Conservation (phyloP, 2,329 filamentous ascomycete species). For the Alternaria sp. region DNA sequence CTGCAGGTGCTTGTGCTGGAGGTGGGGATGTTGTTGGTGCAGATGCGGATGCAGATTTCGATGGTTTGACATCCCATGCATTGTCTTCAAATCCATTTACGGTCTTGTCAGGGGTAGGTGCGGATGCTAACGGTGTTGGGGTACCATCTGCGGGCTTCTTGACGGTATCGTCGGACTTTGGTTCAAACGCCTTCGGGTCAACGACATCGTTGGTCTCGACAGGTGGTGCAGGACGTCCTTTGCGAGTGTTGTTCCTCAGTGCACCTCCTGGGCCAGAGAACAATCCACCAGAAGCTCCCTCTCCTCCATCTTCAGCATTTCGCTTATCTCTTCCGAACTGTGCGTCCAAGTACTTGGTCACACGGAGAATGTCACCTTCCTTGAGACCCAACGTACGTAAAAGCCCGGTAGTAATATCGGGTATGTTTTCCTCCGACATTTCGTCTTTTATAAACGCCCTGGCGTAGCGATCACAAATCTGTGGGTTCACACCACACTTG, state of each 20-base stretch:
- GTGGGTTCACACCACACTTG: conserved; percentile 86
- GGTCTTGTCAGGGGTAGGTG: conserved; percentile 60
- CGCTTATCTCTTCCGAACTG: conserved; percentile 73
- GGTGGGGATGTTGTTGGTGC: conserved; percentile 53
- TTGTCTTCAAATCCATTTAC: conserved; percentile 87
- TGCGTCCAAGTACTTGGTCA: conserved; percentile 86
- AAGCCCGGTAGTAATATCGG: conserved; percentile 84
- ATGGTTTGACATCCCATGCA: conserved; percentile 94
- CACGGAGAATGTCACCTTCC: conserved; percentile 94
- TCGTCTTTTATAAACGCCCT: conserved; percentile 89
- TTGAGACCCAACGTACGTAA: conserved; percentile 90
- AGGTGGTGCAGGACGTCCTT: conserved; percentile 86
- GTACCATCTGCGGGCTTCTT: conserved; percentile 58
- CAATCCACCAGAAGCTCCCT: conserved; percentile 73
- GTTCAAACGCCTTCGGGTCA: conserved; percentile 84
- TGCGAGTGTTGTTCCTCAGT: conserved; percentile 92
- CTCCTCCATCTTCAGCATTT: conserved; percentile 65
- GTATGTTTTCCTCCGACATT: conserved; percentile 92
- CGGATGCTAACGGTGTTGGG: conserved; percentile 59
- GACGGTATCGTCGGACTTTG: conserved; percentile 59
- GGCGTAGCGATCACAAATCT: conserved; percentile 92
- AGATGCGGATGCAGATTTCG: conserved; percentile 62
- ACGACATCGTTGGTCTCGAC: conserved; percentile 85
- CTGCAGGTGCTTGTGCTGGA: conserved; percentile 53
- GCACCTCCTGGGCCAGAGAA: conserved; percentile 94